A percentile compares a stretch with the other conserved stretches of the same genome.
Evolutionary conservation across 345 rosid species (phyloP).

Genomic region (Gossypium arboreum): DNA sequence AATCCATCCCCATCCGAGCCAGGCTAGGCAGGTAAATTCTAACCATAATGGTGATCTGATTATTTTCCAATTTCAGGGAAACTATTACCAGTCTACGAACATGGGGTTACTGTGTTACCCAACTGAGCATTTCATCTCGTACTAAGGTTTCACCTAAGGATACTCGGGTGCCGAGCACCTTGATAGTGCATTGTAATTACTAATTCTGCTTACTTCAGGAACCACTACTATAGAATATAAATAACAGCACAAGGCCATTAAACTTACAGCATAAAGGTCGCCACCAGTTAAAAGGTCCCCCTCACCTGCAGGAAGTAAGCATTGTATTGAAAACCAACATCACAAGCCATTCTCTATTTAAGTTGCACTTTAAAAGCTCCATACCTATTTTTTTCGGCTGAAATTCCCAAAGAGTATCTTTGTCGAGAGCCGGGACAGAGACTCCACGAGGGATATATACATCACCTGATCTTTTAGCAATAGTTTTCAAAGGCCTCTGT

Average conservation of each 20-base stretch:
- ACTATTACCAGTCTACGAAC: background rate
- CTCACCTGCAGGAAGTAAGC: slow-evolving; percentile 55
- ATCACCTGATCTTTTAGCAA: slow-evolving; percentile 89
- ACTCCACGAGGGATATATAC: slow-evolving; percentile 99
- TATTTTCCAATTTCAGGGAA: background rate
- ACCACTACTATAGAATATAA: slow-evolving; percentile 1
- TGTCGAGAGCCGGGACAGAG: slow-evolving; percentile 96
- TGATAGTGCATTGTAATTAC: background rate
- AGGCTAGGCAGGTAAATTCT: background rate
- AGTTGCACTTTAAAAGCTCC: slow-evolving; percentile 2
- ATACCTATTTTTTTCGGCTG: slow-evolving; percentile 88
- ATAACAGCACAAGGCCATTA: slow-evolving; percentile 18
- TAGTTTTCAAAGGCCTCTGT: slow-evolving; percentile 98
- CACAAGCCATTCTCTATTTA: background rate
- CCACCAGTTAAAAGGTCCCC: slow-evolving; percentile 97
- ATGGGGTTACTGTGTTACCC: too few relatives aligned
- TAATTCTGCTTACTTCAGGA: background rate
- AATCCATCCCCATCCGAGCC: background rate
- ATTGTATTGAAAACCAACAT: background rate
- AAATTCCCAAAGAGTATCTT: slow-evolving; percentile 89
- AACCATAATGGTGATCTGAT: background rate
- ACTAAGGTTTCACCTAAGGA: background rate
- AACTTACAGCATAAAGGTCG: slow-evolving; percentile 95
- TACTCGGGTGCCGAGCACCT: background rate
- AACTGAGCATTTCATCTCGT: background rate